Base-by-base conservation (phyloP, 2,329 filamentous ascomycete genomes). In the Phialophora verrucosa region DNA sequence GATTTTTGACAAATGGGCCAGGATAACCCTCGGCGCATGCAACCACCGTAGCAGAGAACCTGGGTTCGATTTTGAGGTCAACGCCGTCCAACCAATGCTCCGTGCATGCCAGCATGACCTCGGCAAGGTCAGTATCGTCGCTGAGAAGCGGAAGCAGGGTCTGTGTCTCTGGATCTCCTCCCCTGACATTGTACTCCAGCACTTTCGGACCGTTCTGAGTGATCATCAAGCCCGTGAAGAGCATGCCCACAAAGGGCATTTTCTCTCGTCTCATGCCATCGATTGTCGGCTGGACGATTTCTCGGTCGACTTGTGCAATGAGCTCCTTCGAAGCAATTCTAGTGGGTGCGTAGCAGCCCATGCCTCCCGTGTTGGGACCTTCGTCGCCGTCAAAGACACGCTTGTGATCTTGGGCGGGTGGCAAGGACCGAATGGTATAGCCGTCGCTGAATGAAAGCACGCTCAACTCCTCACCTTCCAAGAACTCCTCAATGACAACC, bases 261-360 rank as follows among this genome's bases (percentile, higher is more conserved):
- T 88, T 87, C 75, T 98, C 94, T 69, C 86, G 85, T 74, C 89
- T 86, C 92, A 98, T 94, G 65, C 93, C 93, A 66, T 92, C 87
- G 67, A 98, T 87, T 2, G 93, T 97, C 6, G 94, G 93, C 77
- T 93, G 88, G n/a, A 98, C 85, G 62, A 97, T 90, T 38, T 90
- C 91, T 63, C 84, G 84, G 76, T 97, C 90, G 68, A 99, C 88
- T 67, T 88, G 84, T 20, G 89, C 89, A 20, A 95, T 85, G n/a
- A 96, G 83, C 68, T 90, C 87, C 59, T 88, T 86, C 0, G 90
- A 90, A 32, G 90, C 89, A 73, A 93, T 89, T 70, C 87, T 90
- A 1, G 93, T 96, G n/a, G 91, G 91, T 17, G 93, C 93, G 78
- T 98, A 98, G 76, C 93, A 97, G 59, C 95, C 95, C 95, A 98